phyloP scores from a whole-genome alignment of 192 early-diverging fungal species.

The Backusella westeae region DNA sequence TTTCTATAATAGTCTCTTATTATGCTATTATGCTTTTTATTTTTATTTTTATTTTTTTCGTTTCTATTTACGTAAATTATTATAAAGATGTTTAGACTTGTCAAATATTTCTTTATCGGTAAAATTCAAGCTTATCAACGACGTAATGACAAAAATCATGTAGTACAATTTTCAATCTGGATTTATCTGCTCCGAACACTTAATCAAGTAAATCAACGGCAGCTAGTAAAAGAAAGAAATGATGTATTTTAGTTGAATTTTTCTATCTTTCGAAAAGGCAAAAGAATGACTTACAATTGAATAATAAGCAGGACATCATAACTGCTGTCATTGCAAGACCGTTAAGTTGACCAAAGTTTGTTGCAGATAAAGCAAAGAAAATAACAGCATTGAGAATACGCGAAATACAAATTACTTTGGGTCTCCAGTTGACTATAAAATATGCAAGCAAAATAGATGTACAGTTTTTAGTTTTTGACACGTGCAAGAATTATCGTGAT shows the following conservation, averaged over 20 bases:
- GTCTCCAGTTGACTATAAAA: conserved; percentile 12
- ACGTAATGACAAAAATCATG: conserved; percentile 6
- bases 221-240: conserved; percentile 12
- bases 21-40: background rate
- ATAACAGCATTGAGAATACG: conserved; percentile 29
- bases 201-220: conserved; percentile 27
- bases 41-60: background rate
- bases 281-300: conserved; percentile 32
- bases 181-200: background rate
- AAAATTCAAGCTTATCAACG: conserved; percentile 8
- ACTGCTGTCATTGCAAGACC: conserved; percentile 25
- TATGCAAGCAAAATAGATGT: background rate
- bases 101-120: conserved; percentile 2
- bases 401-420: conserved; percentile 24
- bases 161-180: background rate
- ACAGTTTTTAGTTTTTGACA: background rate
- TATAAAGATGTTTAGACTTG: background rate
- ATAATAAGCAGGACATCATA: conserved; percentile 25
- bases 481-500: background rate
- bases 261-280: background rate
- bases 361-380: conserved; percentile 28
- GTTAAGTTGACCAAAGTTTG: conserved; percentile 12
- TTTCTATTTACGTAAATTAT: background rate
- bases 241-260: background rate
- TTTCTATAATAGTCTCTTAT: background rate